Percentiles rank a stretch among this genome's conserved stretches.
These are phyloP conservation scores for Leishmania guyanensis DNA, from an alignment of 208 protist genomes.

Conservation along the genomic window DNA sequence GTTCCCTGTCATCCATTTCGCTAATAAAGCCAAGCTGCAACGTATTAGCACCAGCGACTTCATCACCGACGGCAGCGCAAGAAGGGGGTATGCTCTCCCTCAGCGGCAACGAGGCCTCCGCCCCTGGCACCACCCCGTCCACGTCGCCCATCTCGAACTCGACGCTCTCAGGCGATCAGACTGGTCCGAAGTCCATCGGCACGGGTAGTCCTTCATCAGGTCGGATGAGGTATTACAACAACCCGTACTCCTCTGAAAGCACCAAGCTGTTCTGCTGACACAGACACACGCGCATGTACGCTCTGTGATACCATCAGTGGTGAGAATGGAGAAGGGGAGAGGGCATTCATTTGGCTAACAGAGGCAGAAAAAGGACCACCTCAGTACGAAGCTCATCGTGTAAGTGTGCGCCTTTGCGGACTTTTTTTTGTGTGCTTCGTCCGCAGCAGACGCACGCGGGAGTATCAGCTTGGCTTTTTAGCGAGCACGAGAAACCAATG, in stretches of 20 bases:
- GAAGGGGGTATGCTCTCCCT: not conserved
- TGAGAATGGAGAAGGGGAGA: not conserved
- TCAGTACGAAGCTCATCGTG: not conserved
- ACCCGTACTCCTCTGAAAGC: conserved; percentile 22
- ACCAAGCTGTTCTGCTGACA: conserved; percentile 25
- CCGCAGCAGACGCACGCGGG: not conserved
- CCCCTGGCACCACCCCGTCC: not conserved
- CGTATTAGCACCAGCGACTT: not conserved
- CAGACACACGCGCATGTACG: not conserved
- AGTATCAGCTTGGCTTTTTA: not conserved
- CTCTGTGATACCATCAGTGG: not conserved
- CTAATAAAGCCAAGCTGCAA: not conserved
- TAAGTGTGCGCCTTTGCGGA: not conserved
- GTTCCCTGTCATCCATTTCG: not conserved
- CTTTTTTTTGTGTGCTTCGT: not conserved
- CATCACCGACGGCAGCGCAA: not conserved
- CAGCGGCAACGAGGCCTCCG: conserved; percentile 1
- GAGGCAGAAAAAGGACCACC: not conserved
- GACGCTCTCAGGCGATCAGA: not conserved
- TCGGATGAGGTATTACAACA: conserved; percentile 28
- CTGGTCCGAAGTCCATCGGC: not conserved
- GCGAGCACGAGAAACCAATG: not conserved
- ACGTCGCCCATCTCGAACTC: conserved; percentile 3
- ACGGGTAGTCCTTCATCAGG: not conserved
- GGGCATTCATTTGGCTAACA: not conserved